A percentile compares a stretch with the other conserved stretches of the same genome.
These are phyloP conservation scores for Suhomyces bolitotheri DNA, from an alignment of 1,139 yeast species.

Conservation along the genomic window DNA sequence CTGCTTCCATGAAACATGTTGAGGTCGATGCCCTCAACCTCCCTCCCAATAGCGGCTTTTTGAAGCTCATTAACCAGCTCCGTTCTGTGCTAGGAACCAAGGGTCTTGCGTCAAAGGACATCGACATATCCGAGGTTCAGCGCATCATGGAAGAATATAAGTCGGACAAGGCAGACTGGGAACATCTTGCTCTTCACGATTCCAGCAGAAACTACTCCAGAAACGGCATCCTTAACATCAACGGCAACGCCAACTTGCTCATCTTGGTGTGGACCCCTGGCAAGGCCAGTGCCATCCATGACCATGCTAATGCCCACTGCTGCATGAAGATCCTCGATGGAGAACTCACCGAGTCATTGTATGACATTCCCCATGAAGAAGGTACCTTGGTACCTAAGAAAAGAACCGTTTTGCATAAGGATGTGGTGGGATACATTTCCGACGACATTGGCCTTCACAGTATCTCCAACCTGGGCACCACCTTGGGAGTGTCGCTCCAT, in stretches of 20 bases:
- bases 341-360: constrained; percentile 56
- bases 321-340: constrained; percentile 68
- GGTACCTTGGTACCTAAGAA: constrained; percentile 30
- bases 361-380: constrained; percentile 48
- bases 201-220: constrained; percentile 51
- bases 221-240: constrained; percentile 68
- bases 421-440: constrained; percentile 65
- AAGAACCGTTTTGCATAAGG: constrained; percentile 38
- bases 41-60: constrained; percentile 16
- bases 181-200: constrained; percentile 57
- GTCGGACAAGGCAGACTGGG: constrained; percentile 59
- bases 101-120: constrained; percentile 50
- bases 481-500: constrained; percentile 66
- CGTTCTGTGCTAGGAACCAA: constrained; percentile 35
- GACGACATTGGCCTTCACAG: constrained; percentile 69
- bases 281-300: constrained; percentile 68
- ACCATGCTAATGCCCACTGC: constrained; percentile 76
- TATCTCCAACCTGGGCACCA: constrained; percentile 52
- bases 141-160: constrained; percentile 50
- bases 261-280: constrained; percentile 74
- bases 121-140: constrained; percentile 52
- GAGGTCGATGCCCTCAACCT: constrained; percentile 20
- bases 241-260: constrained; percentile 67
- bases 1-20: constrained; percentile 1
- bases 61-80: constrained; percentile 29